phyloP scores from a whole-genome alignment of 1,284 basidiomycete species.

The Cutaneotrichosporon cavernicola region DNA sequence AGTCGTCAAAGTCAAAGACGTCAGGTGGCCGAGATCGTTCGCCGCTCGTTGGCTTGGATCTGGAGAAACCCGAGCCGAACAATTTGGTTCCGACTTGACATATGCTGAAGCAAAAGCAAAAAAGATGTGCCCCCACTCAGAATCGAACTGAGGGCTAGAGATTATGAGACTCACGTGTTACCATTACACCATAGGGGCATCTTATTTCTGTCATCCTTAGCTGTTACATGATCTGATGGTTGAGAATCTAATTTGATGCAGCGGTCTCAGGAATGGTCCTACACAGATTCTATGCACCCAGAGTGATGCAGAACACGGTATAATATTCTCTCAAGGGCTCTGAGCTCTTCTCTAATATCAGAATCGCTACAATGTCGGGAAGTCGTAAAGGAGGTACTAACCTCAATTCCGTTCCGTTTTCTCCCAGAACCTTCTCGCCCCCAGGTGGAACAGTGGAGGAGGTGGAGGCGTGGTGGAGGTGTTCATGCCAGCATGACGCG shows the following conservation, averaged over 20 bases:
- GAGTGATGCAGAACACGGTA: no score
- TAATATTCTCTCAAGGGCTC: no score
- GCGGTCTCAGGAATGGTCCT: no score
- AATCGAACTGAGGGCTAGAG: conserved; percentile 21
- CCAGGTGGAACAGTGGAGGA: background rate
- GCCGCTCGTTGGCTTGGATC: background rate
- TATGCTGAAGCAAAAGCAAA: conserved; percentile 8
- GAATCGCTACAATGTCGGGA: background rate
- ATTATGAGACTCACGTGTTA: conserved; percentile 21
- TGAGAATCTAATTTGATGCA: no score
- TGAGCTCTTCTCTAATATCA: background rate
- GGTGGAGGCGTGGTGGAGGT: conserved; percentile 1
- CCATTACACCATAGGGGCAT: conserved; percentile 17
- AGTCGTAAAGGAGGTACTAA: background rate
- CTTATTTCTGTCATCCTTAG: background rate
- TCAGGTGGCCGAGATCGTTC: background rate
- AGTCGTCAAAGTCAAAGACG: conserved; percentile 6
- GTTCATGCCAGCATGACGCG: background rate
- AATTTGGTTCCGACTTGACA: conserved; percentile 11
- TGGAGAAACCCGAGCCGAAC: conserved; percentile 3
- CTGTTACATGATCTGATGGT: background rate
- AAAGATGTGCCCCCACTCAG: conserved; percentile 17
- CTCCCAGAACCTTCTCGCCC: background rate
- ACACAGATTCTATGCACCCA: no score
- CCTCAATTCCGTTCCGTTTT: background rate